Base-by-base conservation (phyloP, 106 monocot species). In the Phalaenopsis aphrodite region DNA sequence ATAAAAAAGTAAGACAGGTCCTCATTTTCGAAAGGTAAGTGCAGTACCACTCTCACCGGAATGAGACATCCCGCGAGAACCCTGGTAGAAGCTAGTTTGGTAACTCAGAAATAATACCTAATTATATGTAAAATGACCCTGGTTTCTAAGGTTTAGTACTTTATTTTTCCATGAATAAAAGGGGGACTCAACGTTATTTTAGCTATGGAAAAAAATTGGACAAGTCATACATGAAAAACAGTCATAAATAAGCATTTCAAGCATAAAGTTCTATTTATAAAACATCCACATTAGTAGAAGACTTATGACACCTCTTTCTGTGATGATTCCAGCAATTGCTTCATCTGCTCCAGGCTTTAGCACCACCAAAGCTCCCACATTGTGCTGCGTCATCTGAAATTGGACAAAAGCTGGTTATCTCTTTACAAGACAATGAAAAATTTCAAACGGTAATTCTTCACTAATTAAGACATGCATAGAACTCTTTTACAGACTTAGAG, bases 341-440 rank as follows among this genome's bases (percentile, higher is more conserved):
- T 91, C 92, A 52, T 90, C 88, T 49, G 79, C 87, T 37, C 86
- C 97, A 58, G 92, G 86, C 75, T 87, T 97, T 46, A 97, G 90
- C 36, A 97, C 94, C 75, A 97, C 97, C 86, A 97, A 61, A 72
- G 92, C 94, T 77, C 97, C 97, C 45, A 97, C 97, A 83, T 97
- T 97, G 88, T 97, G 85, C 57, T 94, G 92, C 18, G 97, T 97
- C 97, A 97, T 97, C 97, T 97, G 90, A 78, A 58, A 82, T 55
- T 42, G 43, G 5, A 45, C 43, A 39, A 69, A 5, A 69, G 38
- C 14, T 7, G 39, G 14, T 30, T 30, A 30, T 30, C 30, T 30
- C 30, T 30, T 30, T 30, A 30, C 30, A 30, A 30, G 30, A 30
- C 30, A 30, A 30, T 30, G 30, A 30, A 30, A 17, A 61, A 19